A percentile compares a stretch with the other conserved stretches of the same genome.
Evolutionary conservation across 768 basidiomycete genomes (phyloP).

Genomic region (Kwoniella sp.): DNA sequence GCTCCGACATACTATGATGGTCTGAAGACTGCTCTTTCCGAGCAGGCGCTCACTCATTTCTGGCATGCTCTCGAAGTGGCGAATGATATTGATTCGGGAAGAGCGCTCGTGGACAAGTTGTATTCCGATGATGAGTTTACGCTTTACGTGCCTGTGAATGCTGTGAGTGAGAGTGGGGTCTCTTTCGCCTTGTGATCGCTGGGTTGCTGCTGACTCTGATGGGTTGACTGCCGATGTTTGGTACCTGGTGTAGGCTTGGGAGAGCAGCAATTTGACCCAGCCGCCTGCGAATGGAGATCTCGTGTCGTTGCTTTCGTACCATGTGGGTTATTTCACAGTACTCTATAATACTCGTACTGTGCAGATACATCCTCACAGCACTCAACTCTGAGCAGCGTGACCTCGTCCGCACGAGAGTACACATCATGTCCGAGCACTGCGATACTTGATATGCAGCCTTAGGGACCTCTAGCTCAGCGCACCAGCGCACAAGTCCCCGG

Average conservation of each 20-base stretch:
- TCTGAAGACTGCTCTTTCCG: not conserved
- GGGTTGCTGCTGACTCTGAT: no score
- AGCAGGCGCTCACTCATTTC: not conserved
- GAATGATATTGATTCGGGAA: constrained; percentile 9
- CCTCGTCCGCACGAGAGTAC: no score
- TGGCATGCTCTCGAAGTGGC: constrained; percentile 15
- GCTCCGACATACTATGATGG: not conserved
- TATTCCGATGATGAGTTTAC: constrained; percentile 30
- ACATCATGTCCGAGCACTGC: not conserved
- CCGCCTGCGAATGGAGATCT: constrained; percentile 21
- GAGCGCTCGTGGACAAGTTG: constrained; percentile 19
- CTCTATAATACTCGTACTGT: not conserved
- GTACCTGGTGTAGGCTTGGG: constrained; percentile 29
- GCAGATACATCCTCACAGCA: not conserved
- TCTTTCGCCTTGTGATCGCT: no score
- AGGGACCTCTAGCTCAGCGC: no score
- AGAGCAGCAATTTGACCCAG: constrained; percentile 8
- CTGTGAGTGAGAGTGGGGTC: constrained; percentile 14
- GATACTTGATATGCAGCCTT: no score
- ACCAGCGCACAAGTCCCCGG: no score
- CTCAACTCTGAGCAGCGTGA: no score
- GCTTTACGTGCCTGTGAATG: constrained; percentile 31
- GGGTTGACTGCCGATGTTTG: no score
- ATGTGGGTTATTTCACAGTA: constrained; percentile 19
- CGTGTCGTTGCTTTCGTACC: constrained; percentile 29